Evolutionary conservation across 148 eudicot genomes (phyloP).

Genomic region (Rhododendron ferrugineum): DNA sequence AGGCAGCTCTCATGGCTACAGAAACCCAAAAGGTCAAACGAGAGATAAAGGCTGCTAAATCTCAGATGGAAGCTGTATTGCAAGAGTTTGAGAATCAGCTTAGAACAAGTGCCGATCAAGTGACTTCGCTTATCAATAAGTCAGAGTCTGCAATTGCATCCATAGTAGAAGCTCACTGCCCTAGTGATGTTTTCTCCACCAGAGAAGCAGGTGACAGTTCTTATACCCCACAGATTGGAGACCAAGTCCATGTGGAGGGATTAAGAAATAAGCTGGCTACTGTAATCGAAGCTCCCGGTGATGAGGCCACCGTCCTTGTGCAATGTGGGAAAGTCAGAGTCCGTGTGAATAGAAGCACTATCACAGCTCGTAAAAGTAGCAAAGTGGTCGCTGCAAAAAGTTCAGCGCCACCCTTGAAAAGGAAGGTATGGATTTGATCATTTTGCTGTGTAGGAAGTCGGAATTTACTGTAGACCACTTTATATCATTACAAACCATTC

Average conservation of each 20-base stretch:
- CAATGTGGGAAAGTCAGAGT: constrained; percentile 75
- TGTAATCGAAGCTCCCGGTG: constrained; percentile 64
- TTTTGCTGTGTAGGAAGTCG: neutral
- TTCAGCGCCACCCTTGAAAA: constrained; percentile 30
- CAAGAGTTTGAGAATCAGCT: constrained; percentile 60
- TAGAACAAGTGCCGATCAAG: constrained; percentile 35
- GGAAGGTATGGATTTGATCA: constrained; percentile 38
- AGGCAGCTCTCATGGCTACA: constrained; percentile 62
- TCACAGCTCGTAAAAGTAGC: constrained; percentile 27
- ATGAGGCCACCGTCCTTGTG: constrained; percentile 63
- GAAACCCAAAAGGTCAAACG: constrained; percentile 52
- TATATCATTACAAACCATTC: neutral
- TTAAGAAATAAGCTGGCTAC: constrained; percentile 76
- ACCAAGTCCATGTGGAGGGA: constrained; percentile 63
- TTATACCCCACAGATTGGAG: constrained; percentile 54
- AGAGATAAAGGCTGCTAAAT: constrained; percentile 45
- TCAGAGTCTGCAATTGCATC: constrained; percentile 67
- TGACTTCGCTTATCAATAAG: constrained; percentile 52
- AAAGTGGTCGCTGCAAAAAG: constrained; percentile 22
- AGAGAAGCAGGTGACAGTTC: constrained; percentile 31
- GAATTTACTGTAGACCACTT: neutral
- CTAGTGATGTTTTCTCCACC: constrained; percentile 20
- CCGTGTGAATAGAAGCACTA: constrained; percentile 54
- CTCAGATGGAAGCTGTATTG: constrained; percentile 47
- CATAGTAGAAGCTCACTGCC: constrained; percentile 49